Percentiles rank a stretch among this genome's conserved stretches.
Conservation (phyloP, 345 rosid species). For the Linum lewisii region DNA sequence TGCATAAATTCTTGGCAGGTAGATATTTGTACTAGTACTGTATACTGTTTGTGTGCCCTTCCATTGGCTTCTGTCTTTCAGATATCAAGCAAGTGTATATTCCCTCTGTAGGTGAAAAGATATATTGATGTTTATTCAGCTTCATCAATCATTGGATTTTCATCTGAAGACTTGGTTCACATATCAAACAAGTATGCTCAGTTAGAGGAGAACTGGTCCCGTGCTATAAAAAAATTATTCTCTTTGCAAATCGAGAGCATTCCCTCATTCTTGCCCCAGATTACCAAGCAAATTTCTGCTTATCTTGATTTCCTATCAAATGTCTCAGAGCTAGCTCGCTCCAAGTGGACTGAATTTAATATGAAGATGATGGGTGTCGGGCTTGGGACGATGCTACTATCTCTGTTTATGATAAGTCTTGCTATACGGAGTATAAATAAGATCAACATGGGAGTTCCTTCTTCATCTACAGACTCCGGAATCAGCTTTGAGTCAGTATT, state of each 20-base stretch:
- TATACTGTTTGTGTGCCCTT: not conserved
- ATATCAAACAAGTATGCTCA: conserved; percentile 50
- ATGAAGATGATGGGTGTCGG: conserved; percentile 72
- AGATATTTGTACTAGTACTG: conserved; percentile 4
- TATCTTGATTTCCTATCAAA: conserved; percentile 52
- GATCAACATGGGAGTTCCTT: conserved; percentile 12
- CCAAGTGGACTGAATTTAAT: conserved; percentile 95
- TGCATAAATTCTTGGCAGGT: conserved; percentile 97
- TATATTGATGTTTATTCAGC: conserved; percentile 80
- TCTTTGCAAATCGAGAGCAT: conserved; percentile 23
- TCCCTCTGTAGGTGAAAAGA: conserved; percentile 61
- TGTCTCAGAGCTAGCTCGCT: conserved; percentile 76
- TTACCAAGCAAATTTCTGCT: conserved; percentile 44
- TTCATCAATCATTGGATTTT: conserved; percentile 91
- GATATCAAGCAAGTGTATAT: conserved; percentile 5
- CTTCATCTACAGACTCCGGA: conserved; percentile 28
- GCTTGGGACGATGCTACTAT: conserved; percentile 49
- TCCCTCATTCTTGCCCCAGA: conserved; percentile 20
- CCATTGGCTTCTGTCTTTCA: conserved; percentile 1
- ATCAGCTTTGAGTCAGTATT: conserved; percentile 35
- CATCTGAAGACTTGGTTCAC: conserved; percentile 56
- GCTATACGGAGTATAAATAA: conserved; percentile 31
- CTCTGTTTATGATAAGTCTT: conserved; percentile 39
- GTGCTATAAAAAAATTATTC: conserved; percentile 24
- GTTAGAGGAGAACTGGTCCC: conserved; percentile 49